Evolutionary conservation across 2,329 filamentous ascomycete species (phyloP).

Genomic region (Fusarium verrucosum): DNA sequence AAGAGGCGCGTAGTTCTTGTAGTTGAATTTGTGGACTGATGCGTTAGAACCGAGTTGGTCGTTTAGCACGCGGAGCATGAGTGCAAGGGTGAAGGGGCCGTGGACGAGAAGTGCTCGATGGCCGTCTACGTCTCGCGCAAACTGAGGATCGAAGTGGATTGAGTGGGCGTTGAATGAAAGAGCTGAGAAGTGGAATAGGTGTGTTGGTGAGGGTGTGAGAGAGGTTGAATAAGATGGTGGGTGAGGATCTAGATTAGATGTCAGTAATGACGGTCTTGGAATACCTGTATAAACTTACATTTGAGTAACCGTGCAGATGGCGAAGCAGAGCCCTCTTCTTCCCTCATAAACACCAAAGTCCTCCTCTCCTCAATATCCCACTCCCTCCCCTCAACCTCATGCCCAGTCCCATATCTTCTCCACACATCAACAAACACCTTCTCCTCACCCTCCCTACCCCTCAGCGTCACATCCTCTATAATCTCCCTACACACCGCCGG

Average conservation of each 20-base stretch:
- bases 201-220: constrained; percentile 71
- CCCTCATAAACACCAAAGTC: constrained; percentile 63
- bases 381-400: constrained; percentile 31
- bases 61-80: constrained; percentile 75
- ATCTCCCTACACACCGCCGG: constrained; percentile 57
- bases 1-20: constrained; percentile 83
- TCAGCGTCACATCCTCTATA: constrained; percentile 52
- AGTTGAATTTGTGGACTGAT: constrained; percentile 69
- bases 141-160: constrained; percentile 84
- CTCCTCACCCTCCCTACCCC: constrained; percentile 48
- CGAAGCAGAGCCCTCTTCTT: constrained; percentile 34
- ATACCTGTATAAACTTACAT: constrained; percentile 38
- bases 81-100: constrained; percentile 80
- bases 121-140: constrained; percentile 76
- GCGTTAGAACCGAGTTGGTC: constrained; percentile 34
- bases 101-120: constrained; percentile 83
- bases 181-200: constrained; percentile 91
- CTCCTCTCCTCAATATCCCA: constrained; percentile 58
- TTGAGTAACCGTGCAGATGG: constrained; percentile 39
- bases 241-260: constrained; percentile 45
- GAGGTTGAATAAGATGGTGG: constrained; percentile 55
- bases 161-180: constrained; percentile 91
- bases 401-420: constrained; percentile 54
- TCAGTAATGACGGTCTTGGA: background rate
- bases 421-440: constrained; percentile 63